Base-by-base conservation (phyloP, 306 rosid genomes). In the Sophora flavescens region DNA sequence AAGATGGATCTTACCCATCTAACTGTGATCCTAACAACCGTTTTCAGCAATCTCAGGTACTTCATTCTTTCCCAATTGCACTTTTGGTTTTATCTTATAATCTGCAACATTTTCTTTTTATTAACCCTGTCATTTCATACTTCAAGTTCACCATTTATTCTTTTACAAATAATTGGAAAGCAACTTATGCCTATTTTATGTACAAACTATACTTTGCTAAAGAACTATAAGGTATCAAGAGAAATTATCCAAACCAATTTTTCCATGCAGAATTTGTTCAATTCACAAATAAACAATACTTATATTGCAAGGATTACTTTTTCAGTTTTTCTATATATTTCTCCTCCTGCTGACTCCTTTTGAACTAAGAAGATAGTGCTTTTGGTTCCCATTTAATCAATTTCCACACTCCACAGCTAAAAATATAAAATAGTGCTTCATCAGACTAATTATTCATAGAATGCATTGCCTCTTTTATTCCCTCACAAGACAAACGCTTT, bases 31-130 rank as follows among this genome's bases (percentile, higher is more conserved):
- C 87, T 1, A 83, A 10, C 52, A 87, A 76, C 41, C 69, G 63
- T 41, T 85, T 87, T 67, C 82, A 80, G 39, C 79, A 74, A 62
- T 80, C 91, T 52, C 50, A 80, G 91, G 89, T 87, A 64, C 51
- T 47, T 13, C 12, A 64, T 53, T 15, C 28, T 38, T 18, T 39
- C 18, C 41, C 62, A 45, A 45, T 59, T 66, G 8, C 11, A 58
- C 7, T 5, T 32, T 39, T 15, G 3, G 14, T 30, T 50, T 50
- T 45, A 22, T 32, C 35, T 41, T n/a, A 7, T 26, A 26, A 2
- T 68, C 28, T 50, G 45, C 44, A 68, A 3, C 13, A 22, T 66
- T 44, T 16, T 28, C 36, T 65, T 5, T 41, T 65, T 6, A 42
- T 11, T 22, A 15, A 6, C 47, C 17, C 17, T 4, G 5, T 2